Evolutionary conservation across 179 eudicot species (phyloP).

Genomic region (Beta lomatogona): DNA sequence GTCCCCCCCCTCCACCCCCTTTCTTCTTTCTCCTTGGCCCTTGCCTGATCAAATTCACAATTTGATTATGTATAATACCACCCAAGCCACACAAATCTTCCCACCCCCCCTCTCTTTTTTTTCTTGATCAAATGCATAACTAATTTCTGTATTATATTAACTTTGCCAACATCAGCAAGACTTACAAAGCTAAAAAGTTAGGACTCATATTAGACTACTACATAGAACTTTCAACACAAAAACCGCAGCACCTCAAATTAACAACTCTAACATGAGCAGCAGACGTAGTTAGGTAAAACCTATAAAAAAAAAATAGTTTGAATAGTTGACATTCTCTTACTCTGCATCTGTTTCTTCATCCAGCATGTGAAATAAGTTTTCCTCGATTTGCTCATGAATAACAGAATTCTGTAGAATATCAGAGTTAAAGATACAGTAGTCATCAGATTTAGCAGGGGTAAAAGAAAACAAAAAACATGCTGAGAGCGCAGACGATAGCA

Average conservation of each 20-base stretch:
- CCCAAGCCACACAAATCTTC: too few species aligned
- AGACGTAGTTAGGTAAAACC: conserved; percentile 5
- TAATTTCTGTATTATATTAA: too few species aligned
- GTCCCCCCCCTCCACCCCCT: background rate
- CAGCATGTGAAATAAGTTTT: conserved; percentile 83
- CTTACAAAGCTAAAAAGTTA: background rate
- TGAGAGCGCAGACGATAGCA: conserved; percentile 5
- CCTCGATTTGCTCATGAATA: conserved; percentile 86
- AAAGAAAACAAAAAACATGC: background rate
- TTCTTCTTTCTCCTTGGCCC: background rate
- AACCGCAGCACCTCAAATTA: background rate
- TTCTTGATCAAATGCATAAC: too few species aligned
- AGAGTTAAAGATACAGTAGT: conserved; percentile 16
- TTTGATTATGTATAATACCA: background rate
- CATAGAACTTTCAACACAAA: background rate
- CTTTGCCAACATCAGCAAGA: background rate
- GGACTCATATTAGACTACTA: background rate
- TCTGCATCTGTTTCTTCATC: conserved; percentile 96
- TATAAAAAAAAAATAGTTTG: conserved; percentile 8
- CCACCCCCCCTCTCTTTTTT: too few species aligned
- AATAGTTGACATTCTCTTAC: conserved; percentile 48
- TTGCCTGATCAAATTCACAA: background rate
- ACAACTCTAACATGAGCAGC: conserved; percentile 3
- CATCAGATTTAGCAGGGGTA: conserved; percentile 5
- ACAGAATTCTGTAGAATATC: conserved; percentile 66